These are phyloP conservation scores for Ascobolus immersus DNA, from an alignment of 495 filamentous ascomycete genomes.

Conservation along the genomic window DNA sequence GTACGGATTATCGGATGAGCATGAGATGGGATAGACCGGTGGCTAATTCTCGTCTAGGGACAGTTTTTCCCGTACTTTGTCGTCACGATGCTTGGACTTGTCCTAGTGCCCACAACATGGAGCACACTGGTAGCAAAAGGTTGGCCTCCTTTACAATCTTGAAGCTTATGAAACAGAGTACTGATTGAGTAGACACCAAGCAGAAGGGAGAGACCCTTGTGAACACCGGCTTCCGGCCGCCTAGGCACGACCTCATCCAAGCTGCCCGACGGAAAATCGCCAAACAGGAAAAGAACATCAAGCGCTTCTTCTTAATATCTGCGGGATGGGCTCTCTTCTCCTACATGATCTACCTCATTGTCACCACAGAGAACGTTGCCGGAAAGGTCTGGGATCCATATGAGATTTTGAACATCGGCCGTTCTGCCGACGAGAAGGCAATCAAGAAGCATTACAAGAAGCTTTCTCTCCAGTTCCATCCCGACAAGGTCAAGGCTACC, in stretches of 20 bases:
- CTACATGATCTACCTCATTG: constrained; percentile 77
- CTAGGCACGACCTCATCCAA: constrained; percentile 63
- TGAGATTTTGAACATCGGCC: constrained; percentile 50
- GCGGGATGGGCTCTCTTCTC: constrained; percentile 64
- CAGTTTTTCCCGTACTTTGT: constrained; percentile 99
- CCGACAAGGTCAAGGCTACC: constrained; percentile 60
- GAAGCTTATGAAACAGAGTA: constrained; percentile 41
- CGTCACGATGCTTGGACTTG: constrained; percentile 60
- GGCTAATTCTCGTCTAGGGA: constrained; percentile 29
- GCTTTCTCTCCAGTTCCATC: constrained; percentile 67
- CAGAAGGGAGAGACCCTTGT: constrained; percentile 16
- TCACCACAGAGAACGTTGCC: constrained; percentile 23
- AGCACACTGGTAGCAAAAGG: constrained; percentile 20
- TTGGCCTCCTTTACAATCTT: constrained; percentile 1
- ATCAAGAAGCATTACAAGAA: constrained; percentile 76
- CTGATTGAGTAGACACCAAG: constrained; percentile 32
- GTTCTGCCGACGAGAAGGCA: constrained; percentile 63
- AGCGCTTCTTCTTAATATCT: constrained; percentile 53
- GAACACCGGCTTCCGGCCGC: constrained; percentile 48
- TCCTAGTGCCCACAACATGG: constrained; percentile 81
- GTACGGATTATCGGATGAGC: constrained; percentile 18
- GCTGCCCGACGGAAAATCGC: constrained; percentile 64
- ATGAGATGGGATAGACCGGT: constrained; percentile 2
- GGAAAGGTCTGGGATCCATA: constrained; percentile 84
- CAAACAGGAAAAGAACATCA: constrained; percentile 68